These are phyloP conservation scores for Phytopythium montanum DNA, from an alignment of 352 stramenopile genomes.

Conservation along the genomic window DNA sequence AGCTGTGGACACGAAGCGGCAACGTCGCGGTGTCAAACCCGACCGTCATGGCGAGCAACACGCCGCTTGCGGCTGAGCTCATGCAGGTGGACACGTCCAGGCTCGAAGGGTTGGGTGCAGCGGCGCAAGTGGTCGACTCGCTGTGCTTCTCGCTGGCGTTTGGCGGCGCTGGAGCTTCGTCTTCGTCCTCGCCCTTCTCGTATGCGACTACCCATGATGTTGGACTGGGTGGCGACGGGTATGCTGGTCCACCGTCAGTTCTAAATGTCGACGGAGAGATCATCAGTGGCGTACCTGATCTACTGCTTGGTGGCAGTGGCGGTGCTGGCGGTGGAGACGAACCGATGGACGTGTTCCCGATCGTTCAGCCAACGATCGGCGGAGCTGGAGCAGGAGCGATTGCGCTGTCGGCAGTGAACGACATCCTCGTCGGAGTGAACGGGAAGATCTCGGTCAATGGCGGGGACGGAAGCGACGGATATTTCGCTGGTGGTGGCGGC, in stretches of 20 bases:
- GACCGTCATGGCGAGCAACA: slow-evolving; percentile 34
- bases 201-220: slow-evolving; percentile 34
- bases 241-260: not conserved
- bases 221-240: slow-evolving; percentile 38
- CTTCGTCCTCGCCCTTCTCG: not conserved
- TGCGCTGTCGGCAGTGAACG: slow-evolving; percentile 91
- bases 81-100: slow-evolving; percentile 39
- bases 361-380: slow-evolving; percentile 71
- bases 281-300: slow-evolving; percentile 41
- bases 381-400: slow-evolving; percentile 88
- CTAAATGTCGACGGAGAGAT: not conserved
- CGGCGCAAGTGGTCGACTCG: slow-evolving; percentile 57
- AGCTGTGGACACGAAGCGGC: slow-evolving; percentile 83
- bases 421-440: slow-evolving; percentile 88
- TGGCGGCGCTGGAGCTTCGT: slow-evolving; percentile 80
- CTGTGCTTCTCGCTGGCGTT: slow-evolving; percentile 90
- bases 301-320: slow-evolving; percentile 88
- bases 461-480: slow-evolving; percentile 39
- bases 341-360: slow-evolving; percentile 75
- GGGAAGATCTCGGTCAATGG: slow-evolving; percentile 79
- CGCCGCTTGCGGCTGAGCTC: slow-evolving; percentile 22
- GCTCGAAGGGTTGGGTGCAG: slow-evolving; percentile 47
- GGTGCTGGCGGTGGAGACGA: slow-evolving; percentile 81
- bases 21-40: slow-evolving; percentile 82
- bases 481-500: slow-evolving; percentile 55